Percentiles rank a stretch among this genome's conserved stretches.
These are phyloP conservation scores for Saccharomycopsis sp. DNA, from an alignment of 805 yeast genomes.

Conservation along the genomic window DNA sequence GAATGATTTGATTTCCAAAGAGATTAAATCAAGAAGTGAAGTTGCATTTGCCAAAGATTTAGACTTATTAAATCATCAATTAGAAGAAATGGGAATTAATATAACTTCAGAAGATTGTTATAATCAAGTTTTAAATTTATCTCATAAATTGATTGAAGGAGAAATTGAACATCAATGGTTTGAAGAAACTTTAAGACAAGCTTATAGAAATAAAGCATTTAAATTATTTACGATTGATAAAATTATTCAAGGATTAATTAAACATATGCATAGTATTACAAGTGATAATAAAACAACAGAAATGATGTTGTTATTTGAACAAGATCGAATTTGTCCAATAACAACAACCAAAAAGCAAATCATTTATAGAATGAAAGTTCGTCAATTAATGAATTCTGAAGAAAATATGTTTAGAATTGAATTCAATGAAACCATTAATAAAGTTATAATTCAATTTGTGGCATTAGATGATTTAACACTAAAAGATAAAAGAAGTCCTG, in stretches of 20 bases:
- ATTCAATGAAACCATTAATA: slow-evolving; percentile 41
- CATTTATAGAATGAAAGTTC: slow-evolving; percentile 77
- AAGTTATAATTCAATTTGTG: slow-evolving; percentile 68
- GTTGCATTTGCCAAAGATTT: slow-evolving; percentile 66
- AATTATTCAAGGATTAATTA: slow-evolving; percentile 57
- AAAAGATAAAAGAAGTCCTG: slow-evolving; percentile 55
- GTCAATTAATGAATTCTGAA: slow-evolving; percentile 69
- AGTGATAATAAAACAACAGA: slow-evolving; percentile 75
- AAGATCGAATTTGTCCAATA: slow-evolving; percentile 48
- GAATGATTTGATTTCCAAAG: slow-evolving; percentile 43
- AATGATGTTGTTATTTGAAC: slow-evolving; percentile 70
- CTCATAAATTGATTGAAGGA: slow-evolving; percentile 61
- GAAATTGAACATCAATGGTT: slow-evolving; percentile 75
- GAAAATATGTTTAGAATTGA: slow-evolving; percentile 90
- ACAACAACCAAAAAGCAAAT: slow-evolving; percentile 85
- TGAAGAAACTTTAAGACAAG: slow-evolving; percentile 74
- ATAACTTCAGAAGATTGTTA: slow-evolving; percentile 33
- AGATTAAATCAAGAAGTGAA: slow-evolving; percentile 39
- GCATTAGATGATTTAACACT: slow-evolving; percentile 84
- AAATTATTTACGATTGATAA: slow-evolving; percentile 73
- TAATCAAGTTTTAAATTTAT: slow-evolving; percentile 51
- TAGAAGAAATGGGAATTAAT: slow-evolving; percentile 55
- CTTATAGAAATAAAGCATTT: slow-evolving; percentile 68
- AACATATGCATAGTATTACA: slow-evolving; percentile 79
- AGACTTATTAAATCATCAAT: slow-evolving; percentile 54